Conservation (phyloP, 1,284 basidiomycete genomes). For the Agaricales sp. region DNA sequence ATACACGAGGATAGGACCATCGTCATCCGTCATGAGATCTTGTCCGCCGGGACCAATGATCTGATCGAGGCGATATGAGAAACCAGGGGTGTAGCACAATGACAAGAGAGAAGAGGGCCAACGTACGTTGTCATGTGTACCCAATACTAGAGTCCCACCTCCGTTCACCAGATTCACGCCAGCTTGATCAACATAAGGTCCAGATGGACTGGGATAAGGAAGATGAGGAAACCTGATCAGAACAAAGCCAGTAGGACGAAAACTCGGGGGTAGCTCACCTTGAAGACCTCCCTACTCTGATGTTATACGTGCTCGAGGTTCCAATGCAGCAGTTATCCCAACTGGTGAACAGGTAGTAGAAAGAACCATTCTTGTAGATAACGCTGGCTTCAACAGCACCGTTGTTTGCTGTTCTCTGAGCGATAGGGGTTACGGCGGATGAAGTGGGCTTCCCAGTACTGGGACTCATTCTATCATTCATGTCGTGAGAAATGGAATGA, state of each 20-base stretch:
- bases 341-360: constrained; percentile 46
- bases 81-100: not conserved
- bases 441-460: constrained; percentile 33
- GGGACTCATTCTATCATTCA: constrained; percentile 17
- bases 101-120: not conserved
- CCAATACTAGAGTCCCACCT: constrained; percentile 44
- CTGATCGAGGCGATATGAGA: constrained; percentile 15
- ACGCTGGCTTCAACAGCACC: constrained; percentile 39
- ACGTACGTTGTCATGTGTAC: constrained; percentile 31
- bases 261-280: constrained; percentile 18
- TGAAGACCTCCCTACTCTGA: constrained; percentile 41
- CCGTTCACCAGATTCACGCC: constrained; percentile 36
- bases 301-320: constrained; percentile 45
- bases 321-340: constrained; percentile 49
- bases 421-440: constrained; percentile 29
- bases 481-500: not conserved
- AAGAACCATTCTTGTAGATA: constrained; percentile 33
- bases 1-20: constrained; percentile 30
- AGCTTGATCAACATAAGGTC: constrained; percentile 36
- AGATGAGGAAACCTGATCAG: constrained; percentile 14
- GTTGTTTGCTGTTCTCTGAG: constrained; percentile 28
- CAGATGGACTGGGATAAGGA: constrained; percentile 16
- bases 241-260: not conserved
- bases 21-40: constrained; percentile 24
- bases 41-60: constrained; percentile 38